These are phyloP conservation scores for Ceriops zippeliana DNA, from an alignment of 345 rosid genomes.

Conservation along the genomic window DNA sequence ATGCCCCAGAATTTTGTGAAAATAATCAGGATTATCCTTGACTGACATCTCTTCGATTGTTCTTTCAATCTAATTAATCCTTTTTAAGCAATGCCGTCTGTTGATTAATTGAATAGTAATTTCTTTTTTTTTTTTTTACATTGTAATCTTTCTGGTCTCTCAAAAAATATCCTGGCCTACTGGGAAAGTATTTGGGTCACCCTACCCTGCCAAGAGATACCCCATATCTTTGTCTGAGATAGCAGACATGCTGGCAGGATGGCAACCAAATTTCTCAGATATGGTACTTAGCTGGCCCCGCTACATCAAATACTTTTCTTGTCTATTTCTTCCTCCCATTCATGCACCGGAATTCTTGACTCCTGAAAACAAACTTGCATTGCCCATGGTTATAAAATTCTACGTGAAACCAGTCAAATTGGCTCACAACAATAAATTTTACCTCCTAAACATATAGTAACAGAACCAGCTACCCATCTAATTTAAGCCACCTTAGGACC, in stretches of 20 bases:
- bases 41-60: too few species aligned
- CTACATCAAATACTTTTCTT: conserved; percentile 18
- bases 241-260: conserved; percentile 41
- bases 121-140: too few species aligned
- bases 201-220: conserved; percentile 42
- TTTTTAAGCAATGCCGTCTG: too few species aligned
- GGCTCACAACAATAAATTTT: conserved; percentile 1
- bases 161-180: background rate
- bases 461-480: conserved; percentile 8
- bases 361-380: conserved; percentile 5
- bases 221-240: conserved; percentile 52
- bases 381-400: background rate
- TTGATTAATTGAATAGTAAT: too few species aligned
- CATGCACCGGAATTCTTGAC: conserved; percentile 21
- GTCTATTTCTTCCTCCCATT: conserved; percentile 30
- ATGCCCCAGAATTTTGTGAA: too few species aligned
- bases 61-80: too few species aligned
- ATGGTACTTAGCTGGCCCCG: conserved; percentile 28
- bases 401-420: background rate
- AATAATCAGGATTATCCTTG: too few species aligned
- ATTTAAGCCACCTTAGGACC: conserved; percentile 23
- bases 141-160: background rate
- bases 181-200: conserved; percentile 1
- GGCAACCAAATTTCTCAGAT: conserved; percentile 32
- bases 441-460: background rate